phyloP scores from a whole-genome alignment of 306 rosid species.

The Cicer chorassanicum region DNA sequence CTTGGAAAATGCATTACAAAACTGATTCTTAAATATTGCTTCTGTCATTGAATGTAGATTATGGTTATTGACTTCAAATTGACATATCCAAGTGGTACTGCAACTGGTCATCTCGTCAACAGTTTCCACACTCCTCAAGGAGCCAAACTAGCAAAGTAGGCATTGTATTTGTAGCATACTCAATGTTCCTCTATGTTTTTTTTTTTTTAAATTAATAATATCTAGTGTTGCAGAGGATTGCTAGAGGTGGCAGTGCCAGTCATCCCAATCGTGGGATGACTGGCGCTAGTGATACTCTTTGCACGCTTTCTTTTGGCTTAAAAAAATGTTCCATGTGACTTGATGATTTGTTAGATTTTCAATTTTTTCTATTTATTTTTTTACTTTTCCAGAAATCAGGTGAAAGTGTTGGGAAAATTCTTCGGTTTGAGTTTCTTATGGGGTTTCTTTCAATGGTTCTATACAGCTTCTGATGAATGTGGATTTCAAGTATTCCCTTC shows the following conservation, averaged over 20 bases:
- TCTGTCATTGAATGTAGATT: slow-evolving; percentile 45
- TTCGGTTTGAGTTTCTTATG: slow-evolving; percentile 57
- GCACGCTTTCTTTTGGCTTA: no score
- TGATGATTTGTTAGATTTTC: slow-evolving; percentile 22
- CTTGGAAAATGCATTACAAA: slow-evolving; percentile 17
- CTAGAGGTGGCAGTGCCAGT: no score
- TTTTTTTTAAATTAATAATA: neutral
- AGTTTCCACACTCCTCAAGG: slow-evolving; percentile 70
- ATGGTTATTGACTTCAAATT: slow-evolving; percentile 62
- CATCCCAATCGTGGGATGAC: no score
- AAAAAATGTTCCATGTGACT: neutral
- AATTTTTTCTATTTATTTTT: slow-evolving; percentile 25
- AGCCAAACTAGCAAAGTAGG: slow-evolving; percentile 65
- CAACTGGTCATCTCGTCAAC: slow-evolving; percentile 66
- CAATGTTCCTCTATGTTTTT: neutral
- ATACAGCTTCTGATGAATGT: slow-evolving; percentile 53
- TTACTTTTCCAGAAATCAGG: slow-evolving; percentile 58
- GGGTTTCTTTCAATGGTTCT: slow-evolving; percentile 70
- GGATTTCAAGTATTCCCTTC: slow-evolving; percentile 61
- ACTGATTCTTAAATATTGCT: slow-evolving; percentile 15
- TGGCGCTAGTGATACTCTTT: no score
- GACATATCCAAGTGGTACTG: slow-evolving; percentile 73
- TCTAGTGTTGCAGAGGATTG: no score
- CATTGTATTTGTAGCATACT: neutral
- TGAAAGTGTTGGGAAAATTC: slow-evolving; percentile 57